A percentile compares a stretch with the other conserved stretches of the same genome.
Evolutionary conservation across 78 protist species (phyloP).

Genomic region (Protostelium mycophagum): DNA sequence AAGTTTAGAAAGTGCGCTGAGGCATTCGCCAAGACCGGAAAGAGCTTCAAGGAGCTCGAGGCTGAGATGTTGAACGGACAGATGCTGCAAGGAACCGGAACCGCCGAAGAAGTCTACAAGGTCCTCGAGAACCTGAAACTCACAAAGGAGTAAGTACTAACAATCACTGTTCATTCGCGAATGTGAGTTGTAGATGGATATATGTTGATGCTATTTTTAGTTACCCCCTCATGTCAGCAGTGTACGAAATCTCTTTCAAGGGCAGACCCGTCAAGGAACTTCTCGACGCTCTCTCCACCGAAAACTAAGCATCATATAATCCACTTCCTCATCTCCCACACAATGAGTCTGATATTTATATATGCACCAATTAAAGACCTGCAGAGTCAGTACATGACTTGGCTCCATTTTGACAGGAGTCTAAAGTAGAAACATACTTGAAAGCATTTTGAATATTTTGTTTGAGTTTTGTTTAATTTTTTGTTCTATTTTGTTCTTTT

Average conservation of each 20-base stretch:
- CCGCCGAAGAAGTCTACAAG: slow-evolving; percentile 58
- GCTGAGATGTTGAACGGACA: slow-evolving; percentile 63
- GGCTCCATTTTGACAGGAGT: too few relatives aligned
- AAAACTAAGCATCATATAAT: too few relatives aligned
- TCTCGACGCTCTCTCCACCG: background rate
- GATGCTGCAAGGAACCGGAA: slow-evolving; percentile 69
- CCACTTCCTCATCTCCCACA: too few relatives aligned
- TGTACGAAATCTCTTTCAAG: background rate
- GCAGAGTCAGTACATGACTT: too few relatives aligned
- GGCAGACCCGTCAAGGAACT: background rate
- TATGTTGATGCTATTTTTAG: background rate
- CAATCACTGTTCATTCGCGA: too few relatives aligned
- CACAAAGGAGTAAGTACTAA: background rate
- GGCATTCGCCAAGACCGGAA: slow-evolving; percentile 34
- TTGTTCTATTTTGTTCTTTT: too few relatives aligned
- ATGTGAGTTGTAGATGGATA: background rate
- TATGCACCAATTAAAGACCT: too few relatives aligned
- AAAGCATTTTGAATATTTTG: too few relatives aligned
- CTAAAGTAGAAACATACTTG: too few relatives aligned
- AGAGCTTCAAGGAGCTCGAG: slow-evolving; percentile 55
- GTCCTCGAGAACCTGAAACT: slow-evolving; percentile 17
- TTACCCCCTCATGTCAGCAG: background rate
- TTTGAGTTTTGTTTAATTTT: too few relatives aligned
- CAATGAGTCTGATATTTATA: too few relatives aligned
- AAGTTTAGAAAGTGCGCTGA: slow-evolving; percentile 43